Base-by-base conservation (phyloP, 2,329 filamentous ascomycete species). In the Aspergillus uvarum region DNA sequence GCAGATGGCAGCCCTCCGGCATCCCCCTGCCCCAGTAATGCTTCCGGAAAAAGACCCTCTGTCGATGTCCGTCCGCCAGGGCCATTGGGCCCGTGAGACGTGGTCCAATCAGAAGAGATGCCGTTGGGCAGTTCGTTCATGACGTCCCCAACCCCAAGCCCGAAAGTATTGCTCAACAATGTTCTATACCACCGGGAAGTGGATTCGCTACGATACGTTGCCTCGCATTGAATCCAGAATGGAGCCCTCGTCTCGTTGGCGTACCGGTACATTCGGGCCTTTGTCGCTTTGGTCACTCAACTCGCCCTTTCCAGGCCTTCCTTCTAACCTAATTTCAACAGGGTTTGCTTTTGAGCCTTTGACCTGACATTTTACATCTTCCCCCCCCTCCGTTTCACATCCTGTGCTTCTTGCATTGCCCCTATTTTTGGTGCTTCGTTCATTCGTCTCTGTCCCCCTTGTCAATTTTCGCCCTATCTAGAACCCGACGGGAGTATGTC, bases 81-180 rank as follows among this genome's bases (percentile, higher is more conserved):
- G 57, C 63, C 62, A 70, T 69, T 69, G 69, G 67, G 64, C 64
- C 70, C 63, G 64, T 66, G 70, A 76, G 72, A 78, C 76, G 76
- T 78, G 76, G 76, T 68, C 75, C 76, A 78, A 78, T 77, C 63
- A 71, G 59, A 70, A 59, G 35, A 35, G 53, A 59, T 67, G 62
- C 58, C 64, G 66, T 72, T 67, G 64, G 69, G 68, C 66, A 67
- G 69, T 73, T 75, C 72, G 65, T 68, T 61, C 55, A 70, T 71
- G 68, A 71, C 67, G 67, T 74, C 67, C 67, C 68, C 67, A 68
- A 63, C 65, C 56, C 67, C 65, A 69, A 72, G 64, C 64, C 65
- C 65, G 63, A 66, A 67, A 35, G 59, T 70, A 70, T 66, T 66
- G 63, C 67, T 65, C 63, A 63, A 66, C 64, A 65, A 62, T 65